phyloP scores from a whole-genome alignment of 202 grass and related monocot species.

The Schoenoplectus triqueter region DNA sequence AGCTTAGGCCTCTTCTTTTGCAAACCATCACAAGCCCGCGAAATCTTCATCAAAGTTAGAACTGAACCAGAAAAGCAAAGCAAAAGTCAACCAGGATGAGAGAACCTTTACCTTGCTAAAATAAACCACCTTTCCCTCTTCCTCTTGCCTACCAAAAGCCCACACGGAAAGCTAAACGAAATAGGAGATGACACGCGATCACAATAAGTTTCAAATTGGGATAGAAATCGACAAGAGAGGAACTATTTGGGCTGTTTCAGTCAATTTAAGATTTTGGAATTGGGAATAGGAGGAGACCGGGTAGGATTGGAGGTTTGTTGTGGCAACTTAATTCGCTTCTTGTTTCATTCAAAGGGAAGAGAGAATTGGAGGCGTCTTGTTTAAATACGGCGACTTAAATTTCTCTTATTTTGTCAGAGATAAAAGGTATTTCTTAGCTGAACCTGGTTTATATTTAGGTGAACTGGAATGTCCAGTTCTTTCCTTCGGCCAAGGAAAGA shows the following conservation, averaged over 20 bases:
- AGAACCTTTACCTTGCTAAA: constrained; percentile 23
- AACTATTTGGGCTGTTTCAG: constrained; percentile 28
- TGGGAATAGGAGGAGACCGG: constrained; percentile 6
- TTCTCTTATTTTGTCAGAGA: constrained; percentile 27
- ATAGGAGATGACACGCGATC: constrained; percentile 38
- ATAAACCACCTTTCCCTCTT: constrained; percentile 17
- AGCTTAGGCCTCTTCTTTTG: background rate
- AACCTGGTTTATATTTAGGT: constrained; percentile 38
- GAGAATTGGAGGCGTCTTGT: constrained; percentile 31
- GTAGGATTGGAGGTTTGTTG: constrained; percentile 18
- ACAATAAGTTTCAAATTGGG: constrained; percentile 25
- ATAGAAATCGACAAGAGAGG: background rate
- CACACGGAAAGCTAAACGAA: constrained; percentile 38
- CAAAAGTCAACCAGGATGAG: constrained; percentile 33
- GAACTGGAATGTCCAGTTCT: background rate
- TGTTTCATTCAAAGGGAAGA: constrained; percentile 33
- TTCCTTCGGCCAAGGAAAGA: background rate
- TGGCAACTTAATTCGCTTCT: constrained; percentile 18
- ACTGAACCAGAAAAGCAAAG: background rate
- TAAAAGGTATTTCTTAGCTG: constrained; percentile 19
- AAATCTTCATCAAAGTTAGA: background rate
- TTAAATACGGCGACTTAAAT: constrained; percentile 28
- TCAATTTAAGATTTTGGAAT: constrained; percentile 5
- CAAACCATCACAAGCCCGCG: constrained; percentile 4
- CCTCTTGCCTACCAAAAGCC: constrained; percentile 22